Percentiles rank a stretch among this genome's conserved stretches.
Conservation (phyloP, 106 monocot species). For the Xerophyta viscosa region DNA sequence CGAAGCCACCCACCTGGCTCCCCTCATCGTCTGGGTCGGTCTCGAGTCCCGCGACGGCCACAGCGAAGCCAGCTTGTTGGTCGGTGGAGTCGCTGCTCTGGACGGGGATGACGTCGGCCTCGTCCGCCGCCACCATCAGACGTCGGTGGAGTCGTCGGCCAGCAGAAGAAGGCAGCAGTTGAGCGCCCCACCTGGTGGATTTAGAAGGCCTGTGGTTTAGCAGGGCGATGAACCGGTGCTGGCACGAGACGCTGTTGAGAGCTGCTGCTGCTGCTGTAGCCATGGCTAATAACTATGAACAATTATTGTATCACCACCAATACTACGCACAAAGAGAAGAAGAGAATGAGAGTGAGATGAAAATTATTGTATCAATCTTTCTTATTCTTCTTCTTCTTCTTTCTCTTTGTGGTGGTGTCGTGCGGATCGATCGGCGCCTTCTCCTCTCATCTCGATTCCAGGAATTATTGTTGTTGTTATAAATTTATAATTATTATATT, state of each 20-base stretch:
- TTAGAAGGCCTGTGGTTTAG: background rate
- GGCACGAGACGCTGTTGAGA: conserved; percentile 1
- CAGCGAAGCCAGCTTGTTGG: conserved; percentile 13
- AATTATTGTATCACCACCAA: too few species aligned
- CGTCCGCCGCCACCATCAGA: conserved; percentile 7
- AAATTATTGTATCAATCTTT: too few species aligned
- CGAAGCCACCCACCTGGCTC: conserved; percentile 26
- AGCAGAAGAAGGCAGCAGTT: background rate
- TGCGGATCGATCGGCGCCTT: too few species aligned
- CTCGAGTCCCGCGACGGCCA: background rate
- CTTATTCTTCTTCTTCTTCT: too few species aligned
- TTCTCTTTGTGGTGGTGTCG: too few species aligned
- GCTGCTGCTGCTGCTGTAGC: background rate
- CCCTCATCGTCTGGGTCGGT: conserved; percentile 8
- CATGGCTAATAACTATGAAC: too few species aligned
- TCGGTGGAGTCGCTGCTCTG: conserved; percentile 21
- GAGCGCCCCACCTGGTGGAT: background rate
- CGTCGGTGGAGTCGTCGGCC: background rate
- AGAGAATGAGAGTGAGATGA: too few species aligned
- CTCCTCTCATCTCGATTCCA: too few species aligned
- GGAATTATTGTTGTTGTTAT: too few species aligned
- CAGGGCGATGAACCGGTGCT: conserved; percentile 7
- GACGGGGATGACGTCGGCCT: conserved; percentile 25
- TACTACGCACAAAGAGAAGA: too few species aligned
- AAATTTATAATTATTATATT: too few species aligned